Evolutionary conservation across 2,329 filamentous ascomycete species (phyloP).

Genomic region (Sporothrix schenckii): DNA sequence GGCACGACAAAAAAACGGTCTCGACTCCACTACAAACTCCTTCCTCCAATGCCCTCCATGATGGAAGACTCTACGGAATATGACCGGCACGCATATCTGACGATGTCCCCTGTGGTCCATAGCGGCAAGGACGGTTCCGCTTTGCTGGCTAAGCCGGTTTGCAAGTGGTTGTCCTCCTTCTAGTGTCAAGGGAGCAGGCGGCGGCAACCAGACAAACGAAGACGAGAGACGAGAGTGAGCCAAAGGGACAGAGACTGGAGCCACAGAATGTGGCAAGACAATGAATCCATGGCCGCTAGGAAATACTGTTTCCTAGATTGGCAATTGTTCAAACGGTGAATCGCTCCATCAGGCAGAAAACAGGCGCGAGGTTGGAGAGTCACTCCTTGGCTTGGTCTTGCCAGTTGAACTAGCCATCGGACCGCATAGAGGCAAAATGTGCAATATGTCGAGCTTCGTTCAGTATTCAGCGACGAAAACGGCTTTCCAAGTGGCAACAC

Average conservation of each 20-base stretch:
- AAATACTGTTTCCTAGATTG: not conserved
- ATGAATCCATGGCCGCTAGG: slow-evolving; percentile 9
- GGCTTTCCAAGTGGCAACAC: not conserved
- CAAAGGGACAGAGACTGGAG: not conserved
- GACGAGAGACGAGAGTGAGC: not conserved
- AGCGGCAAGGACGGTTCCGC: slow-evolving; percentile 9
- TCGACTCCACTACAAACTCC: slow-evolving; percentile 7
- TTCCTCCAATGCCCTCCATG: not conserved
- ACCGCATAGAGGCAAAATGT: not conserved
- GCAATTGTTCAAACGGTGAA: not conserved
- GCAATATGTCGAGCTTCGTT: slow-evolving; percentile 5
- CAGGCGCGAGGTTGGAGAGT: not conserved
- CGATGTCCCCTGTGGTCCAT: not conserved
- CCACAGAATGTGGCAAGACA: slow-evolving; percentile 10
- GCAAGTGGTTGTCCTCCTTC: not conserved
- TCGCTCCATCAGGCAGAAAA: slow-evolving; percentile 20
- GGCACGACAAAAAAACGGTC: not conserved
- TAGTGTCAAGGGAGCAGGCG: not conserved
- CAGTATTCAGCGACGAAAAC: slow-evolving; percentile 5
- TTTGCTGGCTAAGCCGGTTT: not conserved
- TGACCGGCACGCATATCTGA: not conserved
- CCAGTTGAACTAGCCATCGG: not conserved
- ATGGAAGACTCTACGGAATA: not conserved
- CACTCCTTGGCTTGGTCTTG: not conserved
- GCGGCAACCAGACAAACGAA: not conserved